Conservation (phyloP, 2,329 filamentous ascomycete species). For the Golovinomyces cichoracearum region DNA sequence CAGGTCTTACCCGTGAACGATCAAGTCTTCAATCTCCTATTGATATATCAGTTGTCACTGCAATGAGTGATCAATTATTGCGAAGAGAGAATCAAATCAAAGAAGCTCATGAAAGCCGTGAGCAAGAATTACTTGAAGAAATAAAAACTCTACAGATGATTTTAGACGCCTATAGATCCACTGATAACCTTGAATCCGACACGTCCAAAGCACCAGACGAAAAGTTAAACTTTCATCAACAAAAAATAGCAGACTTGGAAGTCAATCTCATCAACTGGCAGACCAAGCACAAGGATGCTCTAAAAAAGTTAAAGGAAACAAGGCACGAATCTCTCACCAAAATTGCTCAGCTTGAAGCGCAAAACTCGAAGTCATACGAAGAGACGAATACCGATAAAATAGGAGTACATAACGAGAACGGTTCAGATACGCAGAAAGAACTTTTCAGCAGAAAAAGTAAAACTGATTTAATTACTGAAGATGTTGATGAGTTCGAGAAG, state of each 20-base stretch:
- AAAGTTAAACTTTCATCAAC: constrained; percentile 14
- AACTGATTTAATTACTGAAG: constrained; percentile 39
- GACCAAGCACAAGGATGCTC: constrained; percentile 41
- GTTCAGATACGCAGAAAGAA: constrained; percentile 40
- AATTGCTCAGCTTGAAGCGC: constrained; percentile 44
- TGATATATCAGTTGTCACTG: constrained; percentile 73
- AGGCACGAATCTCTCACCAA: constrained; percentile 48
- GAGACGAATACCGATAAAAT: constrained; percentile 5
- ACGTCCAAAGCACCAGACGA: constrained; percentile 6
- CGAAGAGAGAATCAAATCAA: constrained; percentile 62
- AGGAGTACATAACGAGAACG: constrained; percentile 3
- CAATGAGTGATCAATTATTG: constrained; percentile 65
- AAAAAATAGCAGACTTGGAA: constrained; percentile 33
- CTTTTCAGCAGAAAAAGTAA: constrained; percentile 59
- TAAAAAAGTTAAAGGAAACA: constrained; percentile 44
- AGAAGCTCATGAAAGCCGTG: constrained; percentile 43
- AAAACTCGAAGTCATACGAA: constrained; percentile 19
- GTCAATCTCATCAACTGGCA: constrained; percentile 51
- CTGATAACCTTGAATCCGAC: constrained; percentile 5
- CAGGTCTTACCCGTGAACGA: constrained; percentile 72
- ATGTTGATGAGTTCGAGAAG: constrained; percentile 48
- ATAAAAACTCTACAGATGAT: constrained; percentile 35
- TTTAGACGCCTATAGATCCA: constrained; percentile 6
- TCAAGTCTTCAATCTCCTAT: constrained; percentile 66
- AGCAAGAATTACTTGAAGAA: constrained; percentile 48